A percentile compares a stretch with the other conserved stretches of the same genome.
These are phyloP conservation scores for Geosmithia putterillii DNA, from an alignment of 2,329 filamentous ascomycete species.

Conservation along the genomic window DNA sequence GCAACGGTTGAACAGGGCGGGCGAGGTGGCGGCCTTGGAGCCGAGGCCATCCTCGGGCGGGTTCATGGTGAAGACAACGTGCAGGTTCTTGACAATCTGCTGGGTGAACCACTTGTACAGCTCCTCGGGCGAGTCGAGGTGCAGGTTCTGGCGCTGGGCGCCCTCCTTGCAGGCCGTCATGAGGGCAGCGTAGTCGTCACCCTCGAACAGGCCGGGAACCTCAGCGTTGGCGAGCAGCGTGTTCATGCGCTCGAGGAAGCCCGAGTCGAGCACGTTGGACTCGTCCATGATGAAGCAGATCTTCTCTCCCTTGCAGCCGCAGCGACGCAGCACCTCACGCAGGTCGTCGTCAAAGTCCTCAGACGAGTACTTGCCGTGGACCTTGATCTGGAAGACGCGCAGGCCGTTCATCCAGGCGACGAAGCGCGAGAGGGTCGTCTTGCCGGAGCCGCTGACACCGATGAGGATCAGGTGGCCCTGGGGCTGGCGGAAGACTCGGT, in stretches of 20 bases:
- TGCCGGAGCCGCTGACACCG: slow-evolving; percentile 95
- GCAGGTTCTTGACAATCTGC: slow-evolving; percentile 96
- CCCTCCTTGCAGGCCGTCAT: slow-evolving; percentile 99
- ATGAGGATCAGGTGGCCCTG: slow-evolving; percentile 98
- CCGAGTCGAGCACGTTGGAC: slow-evolving; percentile 94
- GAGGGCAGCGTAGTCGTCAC: slow-evolving; percentile 94
- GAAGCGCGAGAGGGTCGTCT: slow-evolving; percentile 94
- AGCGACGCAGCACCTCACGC: slow-evolving; percentile 81
- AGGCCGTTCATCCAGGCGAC: slow-evolving; percentile 99
- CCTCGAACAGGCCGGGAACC: slow-evolving; percentile 95
- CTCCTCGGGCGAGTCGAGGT: slow-evolving; percentile 95
- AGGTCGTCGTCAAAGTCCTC: slow-evolving; percentile 99
- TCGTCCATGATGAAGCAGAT: slow-evolving; percentile 99
- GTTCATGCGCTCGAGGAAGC: slow-evolving; percentile 99
- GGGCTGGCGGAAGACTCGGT: slow-evolving; percentile 95
- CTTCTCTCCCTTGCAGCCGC: slow-evolving; percentile 96
- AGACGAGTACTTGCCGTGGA: slow-evolving; percentile 94
- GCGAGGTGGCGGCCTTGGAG: slow-evolving; percentile 94
- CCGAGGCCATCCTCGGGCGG: slow-evolving; percentile 89
- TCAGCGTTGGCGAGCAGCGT: slow-evolving; percentile 98
- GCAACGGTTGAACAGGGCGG: slow-evolving; percentile 97
- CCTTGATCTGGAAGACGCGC: slow-evolving; percentile 99
- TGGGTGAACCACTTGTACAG: slow-evolving; percentile 99
- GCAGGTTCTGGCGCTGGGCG: slow-evolving; percentile 85
- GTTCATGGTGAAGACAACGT: slow-evolving; percentile 99